These are phyloP conservation scores for Neostapfia colusana DNA, from an alignment of 176 grass and related monocot species.

Conservation along the genomic window DNA sequence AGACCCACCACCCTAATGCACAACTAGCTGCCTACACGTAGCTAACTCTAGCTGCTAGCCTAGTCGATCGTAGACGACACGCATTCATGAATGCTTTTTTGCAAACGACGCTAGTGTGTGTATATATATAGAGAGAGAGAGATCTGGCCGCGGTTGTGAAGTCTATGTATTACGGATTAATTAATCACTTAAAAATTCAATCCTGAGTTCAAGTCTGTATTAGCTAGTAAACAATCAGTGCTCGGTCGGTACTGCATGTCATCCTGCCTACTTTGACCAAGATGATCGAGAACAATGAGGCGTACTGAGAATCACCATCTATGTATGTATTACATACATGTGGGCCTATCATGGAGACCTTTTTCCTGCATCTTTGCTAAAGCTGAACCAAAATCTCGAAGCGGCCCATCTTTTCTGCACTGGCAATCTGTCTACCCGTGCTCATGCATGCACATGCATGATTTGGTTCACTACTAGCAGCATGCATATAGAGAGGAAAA, in stretches of 20 bases:
- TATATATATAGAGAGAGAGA: too few relatives aligned
- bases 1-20: constrained; percentile 45
- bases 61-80: constrained; percentile 8
- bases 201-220: too few relatives aligned
- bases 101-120: not conserved
- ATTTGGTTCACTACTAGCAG: not conserved
- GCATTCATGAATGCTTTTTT: constrained; percentile 36
- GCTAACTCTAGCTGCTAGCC: not conserved
- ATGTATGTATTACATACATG: not conserved
- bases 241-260: constrained; percentile 10
- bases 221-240: too few relatives aligned
- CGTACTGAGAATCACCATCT: constrained; percentile 12
- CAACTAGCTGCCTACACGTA: constrained; percentile 20
- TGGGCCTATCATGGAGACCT: not conserved
- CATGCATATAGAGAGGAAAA: not conserved
- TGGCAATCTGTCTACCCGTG: constrained; percentile 16
- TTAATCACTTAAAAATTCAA: too few relatives aligned
- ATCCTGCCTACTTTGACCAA: constrained; percentile 26
- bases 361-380: constrained; percentile 33
- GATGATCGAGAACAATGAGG: not conserved
- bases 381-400: constrained; percentile 41
- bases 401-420: constrained; percentile 38
- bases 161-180: not conserved
- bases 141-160: not conserved
- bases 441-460: not conserved